Evolutionary conservation across 495 filamentous ascomycete genomes (phyloP).

Genomic region (Platismatia glauca): DNA sequence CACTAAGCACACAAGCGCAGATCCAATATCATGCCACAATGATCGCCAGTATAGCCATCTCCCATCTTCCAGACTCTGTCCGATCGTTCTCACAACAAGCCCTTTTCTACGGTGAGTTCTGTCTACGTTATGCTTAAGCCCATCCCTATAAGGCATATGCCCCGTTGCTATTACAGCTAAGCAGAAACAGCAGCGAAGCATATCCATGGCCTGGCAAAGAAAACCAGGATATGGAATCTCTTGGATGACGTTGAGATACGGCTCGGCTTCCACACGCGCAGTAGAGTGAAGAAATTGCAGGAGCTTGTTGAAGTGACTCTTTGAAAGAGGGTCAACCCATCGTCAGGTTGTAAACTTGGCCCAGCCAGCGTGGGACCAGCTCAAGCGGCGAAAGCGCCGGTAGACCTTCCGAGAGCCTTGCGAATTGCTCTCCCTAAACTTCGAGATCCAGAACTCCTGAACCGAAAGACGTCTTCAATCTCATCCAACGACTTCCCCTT

Average conservation of each 20-base stretch:
- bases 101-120: neutral
- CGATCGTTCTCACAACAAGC: neutral
- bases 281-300: neutral
- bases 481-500: conserved; percentile 46
- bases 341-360: neutral
- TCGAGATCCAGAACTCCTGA: neutral
- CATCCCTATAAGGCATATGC: neutral
- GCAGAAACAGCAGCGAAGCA: neutral
- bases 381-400: neutral
- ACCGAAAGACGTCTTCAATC: conserved; percentile 46
- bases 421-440: neutral
- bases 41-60: neutral
- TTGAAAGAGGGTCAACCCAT: neutral
- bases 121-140: neutral
- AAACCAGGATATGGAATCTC: neutral
- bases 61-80: neutral
- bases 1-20: neutral
- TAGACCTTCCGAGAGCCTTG: neutral
- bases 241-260: neutral
- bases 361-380: neutral
- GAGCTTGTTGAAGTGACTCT: neutral
- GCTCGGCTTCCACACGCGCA: neutral
- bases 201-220: neutral
- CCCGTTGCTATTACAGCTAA: neutral
- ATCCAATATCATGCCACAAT: neutral